phyloP scores from a whole-genome alignment of 2,329 filamentous ascomycete species.

The Tolypocladium cylindrosporum region DNA sequence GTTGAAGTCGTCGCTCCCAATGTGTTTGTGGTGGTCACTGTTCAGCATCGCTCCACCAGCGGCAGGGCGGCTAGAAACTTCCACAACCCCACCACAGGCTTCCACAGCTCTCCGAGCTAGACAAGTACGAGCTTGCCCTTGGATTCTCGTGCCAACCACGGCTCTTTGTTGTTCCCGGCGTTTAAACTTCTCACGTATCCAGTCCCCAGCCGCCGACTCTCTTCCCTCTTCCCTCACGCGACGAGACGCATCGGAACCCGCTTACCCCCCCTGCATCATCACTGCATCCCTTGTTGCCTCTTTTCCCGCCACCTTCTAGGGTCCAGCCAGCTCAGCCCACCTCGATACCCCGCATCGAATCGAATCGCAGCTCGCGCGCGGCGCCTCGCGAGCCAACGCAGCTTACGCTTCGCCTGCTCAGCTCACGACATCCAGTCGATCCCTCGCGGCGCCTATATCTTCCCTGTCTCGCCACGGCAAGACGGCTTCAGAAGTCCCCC shows the following conservation, averaged over 20 bases:
- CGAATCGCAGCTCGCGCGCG: neutral
- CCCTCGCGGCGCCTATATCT: neutral
- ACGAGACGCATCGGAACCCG: neutral
- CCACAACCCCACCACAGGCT: constrained; percentile 5
- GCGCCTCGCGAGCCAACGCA: neutral
- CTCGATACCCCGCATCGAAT: constrained; percentile 1
- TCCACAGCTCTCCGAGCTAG: neutral
- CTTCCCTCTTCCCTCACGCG: neutral
- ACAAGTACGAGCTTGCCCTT: neutral
- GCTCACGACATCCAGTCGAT: neutral
- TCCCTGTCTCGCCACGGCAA: neutral
- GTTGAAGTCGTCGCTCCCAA: too few species aligned
- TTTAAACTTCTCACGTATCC: too few species aligned
- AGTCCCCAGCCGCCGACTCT: neutral
- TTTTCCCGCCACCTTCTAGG: neutral
- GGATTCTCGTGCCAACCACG: neutral
- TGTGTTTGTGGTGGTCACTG: neutral
- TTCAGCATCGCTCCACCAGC: neutral
- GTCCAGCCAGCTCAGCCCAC: neutral
- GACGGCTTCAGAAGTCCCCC: neutral
- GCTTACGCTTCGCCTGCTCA: neutral
- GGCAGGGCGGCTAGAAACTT: constrained; percentile 10
- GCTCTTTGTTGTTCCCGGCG: neutral
- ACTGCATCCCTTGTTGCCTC: neutral
- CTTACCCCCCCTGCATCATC: neutral